These are phyloP conservation scores for Cymbopogon citratus DNA, from an alignment of 176 grass and related monocot genomes.

Conservation along the genomic window DNA sequence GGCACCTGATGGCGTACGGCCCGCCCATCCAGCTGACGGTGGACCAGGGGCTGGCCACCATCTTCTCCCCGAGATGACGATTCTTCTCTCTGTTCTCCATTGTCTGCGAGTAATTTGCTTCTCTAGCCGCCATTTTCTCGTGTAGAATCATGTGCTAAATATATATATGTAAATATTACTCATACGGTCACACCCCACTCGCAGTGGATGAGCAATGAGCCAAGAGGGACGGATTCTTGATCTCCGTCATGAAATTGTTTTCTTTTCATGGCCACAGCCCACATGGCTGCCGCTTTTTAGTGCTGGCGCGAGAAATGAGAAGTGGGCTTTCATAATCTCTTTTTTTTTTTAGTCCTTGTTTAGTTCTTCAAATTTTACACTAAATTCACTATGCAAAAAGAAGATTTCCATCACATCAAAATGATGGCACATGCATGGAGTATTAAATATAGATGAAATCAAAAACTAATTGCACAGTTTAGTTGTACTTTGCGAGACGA, in stretches of 20 bases:
- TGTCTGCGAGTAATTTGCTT: not conserved
- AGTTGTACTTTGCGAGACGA: too few relatives aligned
- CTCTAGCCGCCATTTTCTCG: not conserved
- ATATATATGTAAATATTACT: conserved; percentile 8
- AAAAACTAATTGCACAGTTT: too few relatives aligned
- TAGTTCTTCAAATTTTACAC: too few relatives aligned
- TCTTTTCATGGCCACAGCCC: not conserved
- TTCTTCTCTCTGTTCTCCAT: not conserved
- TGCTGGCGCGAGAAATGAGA: not conserved
- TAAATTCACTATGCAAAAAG: too few relatives aligned
- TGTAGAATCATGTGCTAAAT: not conserved
- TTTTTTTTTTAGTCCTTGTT: too few relatives aligned
- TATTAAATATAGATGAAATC: too few relatives aligned
- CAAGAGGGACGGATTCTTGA: not conserved
- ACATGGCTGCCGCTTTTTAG: not conserved
- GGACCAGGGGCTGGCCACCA: conserved; percentile 74
- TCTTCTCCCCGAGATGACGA: conserved; percentile 65
- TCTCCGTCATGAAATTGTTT: too few relatives aligned
- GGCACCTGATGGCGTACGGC: conserved; percentile 76
- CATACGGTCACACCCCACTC: not conserved
- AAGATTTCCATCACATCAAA: too few relatives aligned
- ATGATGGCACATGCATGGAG: too few relatives aligned
- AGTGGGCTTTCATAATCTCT: not conserved
- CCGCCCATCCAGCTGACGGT: conserved; percentile 67
- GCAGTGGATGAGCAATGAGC: not conserved